A percentile compares a stretch with the other conserved stretches of the same genome.
Conservation (phyloP, 1,284 basidiomycete species). For the Cutaneotrichosporon curvatum region DNA sequence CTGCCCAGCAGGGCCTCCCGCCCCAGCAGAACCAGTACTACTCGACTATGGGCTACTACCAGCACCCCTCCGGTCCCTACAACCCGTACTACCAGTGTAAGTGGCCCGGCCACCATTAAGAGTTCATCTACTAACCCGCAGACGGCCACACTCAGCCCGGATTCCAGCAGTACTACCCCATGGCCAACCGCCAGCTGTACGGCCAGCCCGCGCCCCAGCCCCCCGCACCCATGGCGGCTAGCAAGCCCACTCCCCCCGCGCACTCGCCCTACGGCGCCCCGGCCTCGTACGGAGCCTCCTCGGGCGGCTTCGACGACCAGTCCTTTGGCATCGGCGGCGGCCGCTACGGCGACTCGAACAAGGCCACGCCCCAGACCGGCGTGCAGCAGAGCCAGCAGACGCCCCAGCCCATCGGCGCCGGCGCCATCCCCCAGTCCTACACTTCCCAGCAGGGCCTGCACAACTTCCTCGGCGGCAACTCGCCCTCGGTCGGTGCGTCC, state of each 20-base stretch:
- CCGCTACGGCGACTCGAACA: slow-evolving; percentile 32
- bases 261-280: slow-evolving; percentile 44
- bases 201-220: slow-evolving; percentile 40
- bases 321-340: slow-evolving; percentile 24
- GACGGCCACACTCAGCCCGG: slow-evolving; percentile 43
- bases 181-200: slow-evolving; percentile 40
- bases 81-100: slow-evolving; percentile 48
- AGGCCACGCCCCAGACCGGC: slow-evolving; percentile 11
- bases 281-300: slow-evolving; percentile 31
- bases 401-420: slow-evolving; percentile 13
- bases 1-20: slow-evolving; percentile 30
- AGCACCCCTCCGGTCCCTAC: slow-evolving; percentile 37
- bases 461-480: slow-evolving; percentile 29
- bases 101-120: slow-evolving; percentile 8
- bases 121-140: slow-evolving; percentile 13
- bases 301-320: slow-evolving; percentile 35
- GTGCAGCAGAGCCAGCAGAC: slow-evolving; percentile 16
- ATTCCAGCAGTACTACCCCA: slow-evolving; percentile 46
- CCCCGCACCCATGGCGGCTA: slow-evolving; percentile 35
- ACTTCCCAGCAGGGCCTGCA: slow-evolving; percentile 28
- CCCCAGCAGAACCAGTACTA: slow-evolving; percentile 45
- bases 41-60: slow-evolving; percentile 45
- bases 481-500: slow-evolving; percentile 9
- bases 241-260: slow-evolving; percentile 29
- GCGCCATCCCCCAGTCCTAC: slow-evolving; percentile 11